Base-by-base conservation (phyloP, 768 basidiomycete species). In the Amyloporia xantha region DNA sequence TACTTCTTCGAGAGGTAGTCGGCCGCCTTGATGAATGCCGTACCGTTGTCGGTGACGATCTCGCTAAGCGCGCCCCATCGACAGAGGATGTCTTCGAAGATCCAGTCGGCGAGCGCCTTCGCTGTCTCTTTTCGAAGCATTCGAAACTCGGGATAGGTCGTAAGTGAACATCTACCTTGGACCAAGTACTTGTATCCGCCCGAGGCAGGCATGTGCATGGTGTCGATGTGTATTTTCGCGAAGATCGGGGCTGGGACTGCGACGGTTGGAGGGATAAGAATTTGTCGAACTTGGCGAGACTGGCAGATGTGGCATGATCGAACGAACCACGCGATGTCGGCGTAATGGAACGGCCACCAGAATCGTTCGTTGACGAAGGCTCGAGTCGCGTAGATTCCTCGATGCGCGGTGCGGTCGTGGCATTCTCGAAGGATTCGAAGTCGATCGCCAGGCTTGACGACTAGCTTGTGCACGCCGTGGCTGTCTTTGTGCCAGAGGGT, bases 21-120 rank as follows among this genome's bases (percentile, higher is more conserved):
- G 2, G 66, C 47, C 15, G 59, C 58, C 0, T 56, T 50, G 2
- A 68, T 41, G 30, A 69, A 63, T 0, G 61, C 61, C 0, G 63
- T 51, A 0, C 69, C 61, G 52, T 77, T 77, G 50, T 77, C 74
- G 0, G 68, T 72, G 0, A 75, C 63, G 15, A 76, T 68, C 20
- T 68, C 58, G 0, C 11, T 17, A 0, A 72, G 17, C 15, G 64
- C 59, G 2, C 71, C 73, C 72, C 72, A 75, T 15, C 63, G 44
- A 50, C 66, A 72, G 12, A 71, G 43, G 3, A 71, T 44, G 21
- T 71, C 64, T 45, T 71, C 52, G 21, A 68, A 68, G 24, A 74
- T 56, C 44, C 65, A 74, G 12, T 57, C 41, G 4, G 54, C 65
- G 0, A 72, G 33, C 0, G 59, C 53, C 1, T 45, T 21, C 0